Percentiles rank a stretch among this genome's conserved stretches.
These are phyloP conservation scores for Sphagnum magellanicum DNA, from an alignment of 228 moss, liverwort and hornwort species.

Conservation along the genomic window DNA sequence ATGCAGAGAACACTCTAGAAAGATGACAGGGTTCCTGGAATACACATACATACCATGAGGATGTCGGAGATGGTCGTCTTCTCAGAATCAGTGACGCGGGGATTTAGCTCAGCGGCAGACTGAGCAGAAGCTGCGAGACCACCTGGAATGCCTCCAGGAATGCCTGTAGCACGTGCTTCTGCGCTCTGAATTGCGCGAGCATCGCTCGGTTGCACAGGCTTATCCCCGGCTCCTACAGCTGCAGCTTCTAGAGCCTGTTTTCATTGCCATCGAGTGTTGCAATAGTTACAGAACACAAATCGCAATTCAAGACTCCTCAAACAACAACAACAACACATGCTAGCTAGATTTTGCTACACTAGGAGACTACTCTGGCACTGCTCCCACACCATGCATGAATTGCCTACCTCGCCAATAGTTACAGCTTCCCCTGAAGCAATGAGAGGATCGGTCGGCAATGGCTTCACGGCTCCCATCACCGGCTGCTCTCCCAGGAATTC, in stretches of 20 bases:
- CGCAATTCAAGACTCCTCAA: not conserved
- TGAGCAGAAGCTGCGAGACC: conserved; percentile 70
- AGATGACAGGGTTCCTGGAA: too few relatives aligned
- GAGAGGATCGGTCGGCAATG: conserved; percentile 38
- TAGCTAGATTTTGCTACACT: not conserved
- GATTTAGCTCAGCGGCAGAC: conserved; percentile 61
- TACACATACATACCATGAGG: conserved; percentile 40
- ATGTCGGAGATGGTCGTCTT: conserved; percentile 52
- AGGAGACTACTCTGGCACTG: not conserved
- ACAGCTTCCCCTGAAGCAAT: conserved; percentile 37
- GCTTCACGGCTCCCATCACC: conserved; percentile 27
- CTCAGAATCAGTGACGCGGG: conserved; percentile 8
- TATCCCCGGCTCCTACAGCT: conserved; percentile 67
- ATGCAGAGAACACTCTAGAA: too few relatives aligned
- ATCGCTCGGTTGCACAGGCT: conserved; percentile 34
- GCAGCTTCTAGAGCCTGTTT: conserved; percentile 78
- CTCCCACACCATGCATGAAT: not conserved
- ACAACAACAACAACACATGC: not conserved
- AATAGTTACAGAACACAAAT: not conserved
- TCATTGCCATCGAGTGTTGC: not conserved
- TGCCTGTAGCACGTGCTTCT: conserved; percentile 64
- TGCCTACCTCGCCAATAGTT: conserved; percentile 76
- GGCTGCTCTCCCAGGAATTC: conserved; percentile 53
- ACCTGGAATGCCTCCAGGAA: conserved; percentile 24
- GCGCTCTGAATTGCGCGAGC: conserved; percentile 82